These are phyloP conservation scores for Inonotus obliquus DNA, from an alignment of 1,284 basidiomycete genomes.

Conservation along the genomic window DNA sequence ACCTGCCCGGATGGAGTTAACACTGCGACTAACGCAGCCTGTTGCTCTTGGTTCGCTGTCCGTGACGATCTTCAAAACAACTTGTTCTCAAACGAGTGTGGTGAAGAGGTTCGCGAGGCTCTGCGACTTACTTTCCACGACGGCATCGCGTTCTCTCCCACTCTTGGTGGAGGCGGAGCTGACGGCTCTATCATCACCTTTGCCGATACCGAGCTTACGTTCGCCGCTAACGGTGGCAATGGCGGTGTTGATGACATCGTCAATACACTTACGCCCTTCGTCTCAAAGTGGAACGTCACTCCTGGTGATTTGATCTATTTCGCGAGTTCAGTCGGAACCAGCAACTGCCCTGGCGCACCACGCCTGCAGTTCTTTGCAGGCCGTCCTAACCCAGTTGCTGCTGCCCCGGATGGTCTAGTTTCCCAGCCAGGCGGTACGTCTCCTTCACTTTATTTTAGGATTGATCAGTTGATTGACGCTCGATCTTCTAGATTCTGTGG, in stretches of 20 bases:
- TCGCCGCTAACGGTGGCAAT: not conserved
- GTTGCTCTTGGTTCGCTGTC: slow-evolving; percentile 38
- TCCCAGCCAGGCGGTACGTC: slow-evolving; percentile 33
- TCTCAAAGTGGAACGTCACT: slow-evolving; percentile 24
- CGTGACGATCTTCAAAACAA: slow-evolving; percentile 35
- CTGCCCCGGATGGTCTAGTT: slow-evolving; percentile 35
- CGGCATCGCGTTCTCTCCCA: slow-evolving; percentile 36
- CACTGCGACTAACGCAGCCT: slow-evolving; percentile 33
- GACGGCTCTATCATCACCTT: slow-evolving; percentile 39
- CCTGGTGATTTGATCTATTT: slow-evolving; percentile 33
- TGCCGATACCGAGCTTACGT: slow-evolving; percentile 28
- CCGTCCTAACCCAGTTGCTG: slow-evolving; percentile 28
- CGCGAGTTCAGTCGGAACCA: slow-evolving; percentile 36
- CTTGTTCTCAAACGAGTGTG: slow-evolving; percentile 38
- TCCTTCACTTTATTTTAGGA: not conserved
- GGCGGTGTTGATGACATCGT: slow-evolving; percentile 36
- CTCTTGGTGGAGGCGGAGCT: slow-evolving; percentile 31
- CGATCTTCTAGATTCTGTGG: slow-evolving; percentile 29
- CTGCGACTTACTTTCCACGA: slow-evolving; percentile 43
- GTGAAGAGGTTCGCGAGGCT: slow-evolving; percentile 39
- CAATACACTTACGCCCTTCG: slow-evolving; percentile 29
- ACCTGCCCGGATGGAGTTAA: slow-evolving; percentile 34
- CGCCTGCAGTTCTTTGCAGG: slow-evolving; percentile 36
- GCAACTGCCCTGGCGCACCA: slow-evolving; percentile 40
- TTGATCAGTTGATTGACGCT: not conserved